A percentile compares a stretch with the other conserved stretches of the same genome.
Evolutionary conservation across 2,329 filamentous ascomycete species (phyloP).

Genomic region (Claviceps digitariae): DNA sequence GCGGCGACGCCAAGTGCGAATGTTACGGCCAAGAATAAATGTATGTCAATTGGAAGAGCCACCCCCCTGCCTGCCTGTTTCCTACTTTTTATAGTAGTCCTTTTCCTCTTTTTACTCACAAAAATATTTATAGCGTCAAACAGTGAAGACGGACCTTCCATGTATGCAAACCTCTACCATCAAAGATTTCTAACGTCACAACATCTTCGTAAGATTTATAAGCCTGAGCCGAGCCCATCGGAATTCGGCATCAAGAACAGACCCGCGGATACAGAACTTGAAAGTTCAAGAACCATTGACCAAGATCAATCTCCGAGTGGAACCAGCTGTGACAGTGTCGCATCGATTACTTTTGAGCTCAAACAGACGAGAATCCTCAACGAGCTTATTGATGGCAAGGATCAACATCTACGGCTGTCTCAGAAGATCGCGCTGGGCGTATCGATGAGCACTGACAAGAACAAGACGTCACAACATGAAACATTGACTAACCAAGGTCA

Average conservation of each 20-base stretch:
- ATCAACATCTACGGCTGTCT: slow-evolving; percentile 4
- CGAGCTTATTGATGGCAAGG: slow-evolving; percentile 21
- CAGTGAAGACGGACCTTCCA: slow-evolving; percentile 23
- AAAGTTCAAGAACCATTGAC: slow-evolving; percentile 5
- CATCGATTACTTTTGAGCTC: slow-evolving; percentile 25
- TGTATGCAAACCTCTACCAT: slow-evolving; percentile 27
- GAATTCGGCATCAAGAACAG: slow-evolving; percentile 2
- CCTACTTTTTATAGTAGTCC: neutral
- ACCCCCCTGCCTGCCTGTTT: neutral
- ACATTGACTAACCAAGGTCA: slow-evolving; percentile 18
- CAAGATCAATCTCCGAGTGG: slow-evolving; percentile 19
- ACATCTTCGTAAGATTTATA: slow-evolving; percentile 1
- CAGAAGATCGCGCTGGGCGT: neutral
- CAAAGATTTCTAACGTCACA: neutral
- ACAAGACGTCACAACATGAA: slow-evolving; percentile 4
- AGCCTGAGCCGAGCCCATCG: slow-evolving; percentile 7
- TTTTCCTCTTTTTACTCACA: neutral
- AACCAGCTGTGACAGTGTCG: slow-evolving; percentile 11
- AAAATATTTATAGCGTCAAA: neutral
- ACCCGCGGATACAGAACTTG: neutral
- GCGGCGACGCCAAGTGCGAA: neutral
- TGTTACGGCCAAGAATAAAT: neutral
- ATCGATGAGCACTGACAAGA: neutral
- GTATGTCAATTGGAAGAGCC: neutral
- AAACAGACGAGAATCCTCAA: slow-evolving; percentile 25